phyloP scores from a whole-genome alignment of 2,329 filamentous ascomycete genomes.

The Xylaria sp. region DNA sequence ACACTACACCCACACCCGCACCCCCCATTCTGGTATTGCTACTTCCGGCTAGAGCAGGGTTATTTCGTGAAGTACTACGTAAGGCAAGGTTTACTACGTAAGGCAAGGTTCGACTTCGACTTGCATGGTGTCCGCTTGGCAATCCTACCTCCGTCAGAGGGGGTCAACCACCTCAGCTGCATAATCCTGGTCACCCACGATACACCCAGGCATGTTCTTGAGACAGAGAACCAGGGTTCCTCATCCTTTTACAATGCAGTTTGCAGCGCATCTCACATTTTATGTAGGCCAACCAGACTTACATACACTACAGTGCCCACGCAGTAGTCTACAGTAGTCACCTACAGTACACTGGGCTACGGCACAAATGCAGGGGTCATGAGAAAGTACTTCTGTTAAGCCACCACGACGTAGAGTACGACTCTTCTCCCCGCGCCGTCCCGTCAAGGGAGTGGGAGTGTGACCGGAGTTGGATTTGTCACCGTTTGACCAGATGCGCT shows the following conservation, averaged over 20 bases:
- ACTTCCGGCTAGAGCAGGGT: too few species aligned
- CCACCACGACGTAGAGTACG: neutral
- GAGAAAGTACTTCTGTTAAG: too few species aligned
- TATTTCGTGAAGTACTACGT: too few species aligned
- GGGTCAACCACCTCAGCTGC: conserved; percentile 30
- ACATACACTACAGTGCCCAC: too few species aligned
- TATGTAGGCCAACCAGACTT: too few species aligned
- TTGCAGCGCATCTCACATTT: conserved; percentile 17
- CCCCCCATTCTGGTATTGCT: too few species aligned
- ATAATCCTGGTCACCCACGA: conserved; percentile 24
- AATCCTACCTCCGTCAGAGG: too few species aligned
- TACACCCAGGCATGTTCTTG: conserved; percentile 23
- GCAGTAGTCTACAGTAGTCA: too few species aligned
- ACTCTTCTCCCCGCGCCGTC: neutral
- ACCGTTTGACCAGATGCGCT: conserved; percentile 15
- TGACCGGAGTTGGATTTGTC: conserved; percentile 25
- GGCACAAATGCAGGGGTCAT: conserved; percentile 17
- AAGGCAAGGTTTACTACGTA: too few species aligned
- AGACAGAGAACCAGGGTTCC: conserved; percentile 19
- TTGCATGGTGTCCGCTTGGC: too few species aligned
- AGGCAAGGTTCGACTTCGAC: too few species aligned
- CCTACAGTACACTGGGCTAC: too few species aligned
- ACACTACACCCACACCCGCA: conserved; percentile 17
- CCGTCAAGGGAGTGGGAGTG: conserved; percentile 1
- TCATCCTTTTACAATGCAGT: conserved; percentile 25